phyloP scores from a whole-genome alignment of 257 asterid species.

The Solanum habrochaites region DNA sequence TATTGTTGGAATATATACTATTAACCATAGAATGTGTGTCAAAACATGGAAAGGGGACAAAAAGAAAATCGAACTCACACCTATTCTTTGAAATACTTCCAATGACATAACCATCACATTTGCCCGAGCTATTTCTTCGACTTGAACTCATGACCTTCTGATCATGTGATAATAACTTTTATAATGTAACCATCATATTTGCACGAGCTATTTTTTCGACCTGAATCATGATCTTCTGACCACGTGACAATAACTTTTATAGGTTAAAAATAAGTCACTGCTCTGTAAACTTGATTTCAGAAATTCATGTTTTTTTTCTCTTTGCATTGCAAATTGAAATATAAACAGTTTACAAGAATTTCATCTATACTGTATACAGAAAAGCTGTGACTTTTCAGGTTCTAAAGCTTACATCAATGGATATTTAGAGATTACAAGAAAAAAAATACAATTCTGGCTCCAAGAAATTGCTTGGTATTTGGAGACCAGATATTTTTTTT shows the following conservation, averaged over 20 bases:
- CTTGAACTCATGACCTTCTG: neutral
- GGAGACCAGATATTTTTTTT: neutral
- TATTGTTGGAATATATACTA: neutral
- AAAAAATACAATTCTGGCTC: neutral
- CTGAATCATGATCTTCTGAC: neutral
- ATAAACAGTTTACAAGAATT: neutral
- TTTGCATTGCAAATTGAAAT: neutral
- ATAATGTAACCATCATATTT: neutral
- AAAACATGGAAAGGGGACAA: neutral
- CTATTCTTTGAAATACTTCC: neutral
- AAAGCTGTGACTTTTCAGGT: neutral
- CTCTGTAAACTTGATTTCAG: neutral
- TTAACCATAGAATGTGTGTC: neutral
- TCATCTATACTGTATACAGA: neutral
- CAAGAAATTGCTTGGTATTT: neutral
- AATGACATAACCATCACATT: neutral
- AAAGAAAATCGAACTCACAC: neutral
- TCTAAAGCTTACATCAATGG: neutral
- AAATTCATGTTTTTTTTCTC: neutral
- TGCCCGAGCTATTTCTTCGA: accelerated
- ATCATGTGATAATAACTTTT: too few relatives aligned
- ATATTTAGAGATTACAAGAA: neutral
- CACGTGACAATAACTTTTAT: neutral
- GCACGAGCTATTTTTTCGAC: accelerated
- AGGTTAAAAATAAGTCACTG: neutral